Conservation (phyloP, 495 filamentous ascomycete species). For the Ramalina intermedia region DNA sequence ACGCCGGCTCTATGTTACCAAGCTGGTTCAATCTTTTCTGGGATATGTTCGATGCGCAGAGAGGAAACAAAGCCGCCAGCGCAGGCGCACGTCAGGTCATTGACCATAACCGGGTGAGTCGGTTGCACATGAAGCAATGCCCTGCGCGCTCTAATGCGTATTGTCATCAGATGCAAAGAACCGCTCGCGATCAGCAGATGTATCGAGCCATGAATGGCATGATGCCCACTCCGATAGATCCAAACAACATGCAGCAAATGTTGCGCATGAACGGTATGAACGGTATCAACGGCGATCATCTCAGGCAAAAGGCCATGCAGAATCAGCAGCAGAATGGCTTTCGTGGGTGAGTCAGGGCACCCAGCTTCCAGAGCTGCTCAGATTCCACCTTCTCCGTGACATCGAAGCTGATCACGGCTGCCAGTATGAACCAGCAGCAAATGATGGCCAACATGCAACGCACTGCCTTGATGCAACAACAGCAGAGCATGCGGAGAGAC, state of each 20-base stretch:
- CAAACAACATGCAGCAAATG: slow-evolving; percentile 30
- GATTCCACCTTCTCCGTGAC: neutral
- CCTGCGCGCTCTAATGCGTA: neutral
- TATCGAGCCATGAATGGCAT: slow-evolving; percentile 50
- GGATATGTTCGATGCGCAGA: slow-evolving; percentile 78
- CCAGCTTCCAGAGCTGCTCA: neutral
- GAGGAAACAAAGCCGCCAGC: slow-evolving; percentile 34
- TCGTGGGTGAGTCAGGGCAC: neutral
- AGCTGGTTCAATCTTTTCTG: slow-evolving; percentile 97
- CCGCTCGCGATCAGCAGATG: slow-evolving; percentile 53
- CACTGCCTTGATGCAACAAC: slow-evolving; percentile 44
- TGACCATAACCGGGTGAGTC: slow-evolving; percentile 63
- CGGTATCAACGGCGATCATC: neutral
- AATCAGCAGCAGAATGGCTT: slow-evolving; percentile 2
- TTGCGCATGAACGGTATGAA: slow-evolving; percentile 29
- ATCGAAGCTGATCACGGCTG: neutral
- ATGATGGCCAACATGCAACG: slow-evolving; percentile 51
- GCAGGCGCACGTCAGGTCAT: slow-evolving; percentile 54
- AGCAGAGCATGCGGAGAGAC: slow-evolving; percentile 58
- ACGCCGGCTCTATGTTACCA: slow-evolving; percentile 65
- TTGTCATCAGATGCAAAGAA: slow-evolving; percentile 22
- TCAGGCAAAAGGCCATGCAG: slow-evolving; percentile 1
- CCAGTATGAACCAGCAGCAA: slow-evolving; percentile 26
- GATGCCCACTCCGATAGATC: slow-evolving; percentile 29
- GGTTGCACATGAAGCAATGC: neutral